Conservation (phyloP, 345 rosid genomes). For the Turritis glabra region DNA sequence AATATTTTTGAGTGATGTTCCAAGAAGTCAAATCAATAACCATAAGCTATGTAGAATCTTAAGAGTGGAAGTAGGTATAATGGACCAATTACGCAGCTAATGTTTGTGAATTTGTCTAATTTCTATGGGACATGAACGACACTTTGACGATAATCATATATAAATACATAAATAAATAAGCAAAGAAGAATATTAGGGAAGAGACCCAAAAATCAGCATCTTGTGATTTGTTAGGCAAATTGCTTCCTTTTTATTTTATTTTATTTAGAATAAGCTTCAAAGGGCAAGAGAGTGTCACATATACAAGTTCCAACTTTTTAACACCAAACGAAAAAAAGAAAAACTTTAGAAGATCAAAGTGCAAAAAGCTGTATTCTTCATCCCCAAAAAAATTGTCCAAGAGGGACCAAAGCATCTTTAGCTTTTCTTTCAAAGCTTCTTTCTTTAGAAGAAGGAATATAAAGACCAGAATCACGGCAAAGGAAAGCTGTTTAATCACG, state of each 20-base stretch:
- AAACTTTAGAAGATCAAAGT: slow-evolving; percentile 27
- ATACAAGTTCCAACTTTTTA: slow-evolving; percentile 23
- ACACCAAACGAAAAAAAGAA: not conserved
- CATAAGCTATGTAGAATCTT: slow-evolving; percentile 8
- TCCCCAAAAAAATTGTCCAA: slow-evolving; percentile 12
- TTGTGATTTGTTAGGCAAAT: slow-evolving; percentile 30
- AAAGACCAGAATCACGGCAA: slow-evolving; percentile 25
- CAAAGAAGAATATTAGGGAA: slow-evolving; percentile 22
- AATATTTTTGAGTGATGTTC: not conserved
- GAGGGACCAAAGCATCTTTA: slow-evolving; percentile 38
- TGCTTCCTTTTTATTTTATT: slow-evolving; percentile 1
- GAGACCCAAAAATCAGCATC: slow-evolving; percentile 35
- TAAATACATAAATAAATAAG: not conserved
- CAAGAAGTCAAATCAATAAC: slow-evolving; percentile 6
- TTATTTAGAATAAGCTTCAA: slow-evolving; percentile 21
- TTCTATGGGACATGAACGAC: slow-evolving; percentile 19
- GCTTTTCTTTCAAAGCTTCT: slow-evolving; percentile 30
- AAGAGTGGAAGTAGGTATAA: slow-evolving; percentile 13
- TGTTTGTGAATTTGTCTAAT: slow-evolving; percentile 24
- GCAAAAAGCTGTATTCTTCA: slow-evolving; percentile 33
- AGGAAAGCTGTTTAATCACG: slow-evolving; percentile 24
- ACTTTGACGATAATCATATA: slow-evolving; percentile 3
- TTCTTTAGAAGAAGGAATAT: slow-evolving; percentile 30
- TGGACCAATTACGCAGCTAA: slow-evolving; percentile 20
- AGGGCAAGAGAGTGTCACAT: slow-evolving; percentile 24